Evolutionary conservation across 1,284 basidiomycete species (phyloP), one percentile per base, ranked within the genome.

Genomic region (Sphagnurus paluster): DNA sequence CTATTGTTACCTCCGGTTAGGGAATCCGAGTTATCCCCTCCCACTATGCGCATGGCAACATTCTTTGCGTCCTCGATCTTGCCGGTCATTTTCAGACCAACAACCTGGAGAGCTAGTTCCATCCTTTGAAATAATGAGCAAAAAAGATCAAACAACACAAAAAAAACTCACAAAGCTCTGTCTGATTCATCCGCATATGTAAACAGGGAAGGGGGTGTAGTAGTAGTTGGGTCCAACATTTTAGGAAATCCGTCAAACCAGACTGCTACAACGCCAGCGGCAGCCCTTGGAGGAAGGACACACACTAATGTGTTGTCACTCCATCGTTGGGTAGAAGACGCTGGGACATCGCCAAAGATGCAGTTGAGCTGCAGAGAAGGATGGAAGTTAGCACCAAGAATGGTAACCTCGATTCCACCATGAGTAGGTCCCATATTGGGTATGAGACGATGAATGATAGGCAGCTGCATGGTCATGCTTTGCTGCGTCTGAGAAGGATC

Each of bases 1-100:
- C 61, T 64, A 23, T 58, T 60, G 33, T 58, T 60, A 33, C 49
- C 56, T 13, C 51, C 57, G 38, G 46, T 60, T 51, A 58, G 72
- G 49, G 61, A 60, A 53, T 69, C 55, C 49, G 67, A 66, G 44
- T 69, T 67, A 46, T 83, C 79, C 45, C 75, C 82, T 28, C 84
- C 81, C 32, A 91, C 85, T 53, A 90, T 91, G 35, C 87, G 79
- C 79, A 90, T 83, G 16, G 94, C 94, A 33, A 96, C 88, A 54
- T 93, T 90, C 65, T 90, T 87, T 3, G 93, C 91, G 48, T 94
- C 90, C 58, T 96, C 91, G 43, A 96, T 86, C 61, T 93, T 90
- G 29, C 94, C 94, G 0, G 93, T 97, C 91, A 97, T 95, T 72
- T 96, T 94, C 53, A 97, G 71, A 1, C 94, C 94, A 20, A 98